Conservation (phyloP, 805 yeast species). For the Tetrapisispora iriomotensis region DNA sequence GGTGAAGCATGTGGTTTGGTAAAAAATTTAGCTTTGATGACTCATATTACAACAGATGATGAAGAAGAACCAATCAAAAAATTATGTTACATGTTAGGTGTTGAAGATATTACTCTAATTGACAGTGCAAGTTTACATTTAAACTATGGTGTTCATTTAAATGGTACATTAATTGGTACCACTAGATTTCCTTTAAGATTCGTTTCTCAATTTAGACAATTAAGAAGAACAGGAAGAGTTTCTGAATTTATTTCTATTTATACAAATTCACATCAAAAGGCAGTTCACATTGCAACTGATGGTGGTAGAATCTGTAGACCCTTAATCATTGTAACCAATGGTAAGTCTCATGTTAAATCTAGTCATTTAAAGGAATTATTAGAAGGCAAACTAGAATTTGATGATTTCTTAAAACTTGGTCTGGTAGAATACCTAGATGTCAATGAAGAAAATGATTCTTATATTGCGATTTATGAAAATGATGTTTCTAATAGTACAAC, state of each 20-base stretch:
- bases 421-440: conserved; percentile 93
- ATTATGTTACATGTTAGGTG: conserved; percentile 75
- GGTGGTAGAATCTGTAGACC: conserved; percentile 99
- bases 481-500: conserved; percentile 49
- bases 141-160: conserved; percentile 75
- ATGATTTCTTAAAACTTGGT: conserved; percentile 78
- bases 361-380: conserved; percentile 56
- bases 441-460: conserved; percentile 92
- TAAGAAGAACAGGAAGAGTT: conserved; percentile 77
- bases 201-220: conserved; percentile 62
- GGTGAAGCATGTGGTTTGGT: conserved; percentile 99
- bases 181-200: conserved; percentile 81
- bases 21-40: conserved; percentile 93
- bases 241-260: conserved; percentile 88
- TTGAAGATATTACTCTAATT: conserved; percentile 70
- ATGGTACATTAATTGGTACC: conserved; percentile 90
- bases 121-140: conserved; percentile 79
- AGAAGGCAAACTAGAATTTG: conserved; percentile 72
- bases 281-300: conserved; percentile 97
- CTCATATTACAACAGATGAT: conserved; percentile 96
- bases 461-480: conserved; percentile 82
- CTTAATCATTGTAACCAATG: conserved; percentile 72
- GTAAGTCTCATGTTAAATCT: conserved; percentile 58
- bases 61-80: conserved; percentile 82
- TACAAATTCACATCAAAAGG: conserved; percentile 78